Percentiles rank a stretch among this genome's conserved stretches.
These are phyloP conservation scores for Tuber indicum DNA, from an alignment of 495 filamentous ascomycete species.

Conservation along the genomic window DNA sequence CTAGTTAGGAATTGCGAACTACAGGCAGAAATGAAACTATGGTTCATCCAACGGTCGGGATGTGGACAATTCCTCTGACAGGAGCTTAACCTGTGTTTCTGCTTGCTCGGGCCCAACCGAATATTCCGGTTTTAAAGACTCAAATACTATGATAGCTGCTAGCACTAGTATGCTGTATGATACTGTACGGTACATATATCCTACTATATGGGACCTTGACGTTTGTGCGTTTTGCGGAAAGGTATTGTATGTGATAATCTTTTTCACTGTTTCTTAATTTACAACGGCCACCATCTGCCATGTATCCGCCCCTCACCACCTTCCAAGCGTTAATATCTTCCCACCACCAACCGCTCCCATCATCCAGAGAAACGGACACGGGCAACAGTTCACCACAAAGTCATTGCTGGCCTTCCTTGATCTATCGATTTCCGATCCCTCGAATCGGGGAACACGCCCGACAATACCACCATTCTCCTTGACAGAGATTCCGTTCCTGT, in stretches of 20 bases:
- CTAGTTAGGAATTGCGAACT: neutral
- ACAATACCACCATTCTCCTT: constrained; percentile 9
- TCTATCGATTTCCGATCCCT: constrained; percentile 35
- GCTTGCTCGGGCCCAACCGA: neutral
- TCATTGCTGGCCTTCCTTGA: constrained; percentile 14
- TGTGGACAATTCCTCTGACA: neutral
- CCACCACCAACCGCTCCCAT: neutral
- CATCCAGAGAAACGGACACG: neutral
- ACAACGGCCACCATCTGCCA: neutral
- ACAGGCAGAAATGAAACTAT: neutral
- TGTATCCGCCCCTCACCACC: neutral
- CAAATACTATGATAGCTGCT: neutral
- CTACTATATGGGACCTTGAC: neutral
- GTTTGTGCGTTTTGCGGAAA: neutral
- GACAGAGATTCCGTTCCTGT: neutral
- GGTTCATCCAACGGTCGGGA: neutral
- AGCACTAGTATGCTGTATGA: neutral
- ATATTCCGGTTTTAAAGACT: neutral
- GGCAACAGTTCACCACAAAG: constrained; percentile 2
- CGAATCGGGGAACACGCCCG: constrained; percentile 25
- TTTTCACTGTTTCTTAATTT: neutral
- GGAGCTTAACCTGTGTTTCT: constrained; percentile 1
- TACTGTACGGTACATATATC: neutral
- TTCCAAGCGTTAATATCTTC: neutral
- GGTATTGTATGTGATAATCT: neutral